Conservation (phyloP, 148 eudicot species). For the Vaccinium darrowii region DNA sequence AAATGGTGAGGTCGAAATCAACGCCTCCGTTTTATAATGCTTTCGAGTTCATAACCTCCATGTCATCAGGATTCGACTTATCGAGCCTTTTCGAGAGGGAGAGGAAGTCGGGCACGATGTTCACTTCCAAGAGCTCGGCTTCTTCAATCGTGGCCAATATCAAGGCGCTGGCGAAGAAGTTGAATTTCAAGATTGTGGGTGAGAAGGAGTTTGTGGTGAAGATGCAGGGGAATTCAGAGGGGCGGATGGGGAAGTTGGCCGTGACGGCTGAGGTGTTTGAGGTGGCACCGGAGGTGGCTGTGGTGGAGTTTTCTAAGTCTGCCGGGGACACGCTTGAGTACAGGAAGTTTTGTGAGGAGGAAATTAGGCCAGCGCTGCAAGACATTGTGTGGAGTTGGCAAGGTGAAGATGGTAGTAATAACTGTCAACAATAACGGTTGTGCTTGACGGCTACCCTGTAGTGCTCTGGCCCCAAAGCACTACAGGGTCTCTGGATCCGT, state of each 20-base stretch:
- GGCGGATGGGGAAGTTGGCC: conserved; percentile 62
- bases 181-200: conserved; percentile 39
- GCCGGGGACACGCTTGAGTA: conserved; percentile 90
- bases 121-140: conserved; percentile 63
- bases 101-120: conserved; percentile 44
- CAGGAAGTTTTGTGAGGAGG: conserved; percentile 70
- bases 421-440: background rate
- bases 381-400: conserved; percentile 97
- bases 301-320: conserved; percentile 78
- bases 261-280: conserved; percentile 78
- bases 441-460: background rate
- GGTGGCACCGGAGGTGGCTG: conserved; percentile 83
- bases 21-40: conserved; percentile 73
- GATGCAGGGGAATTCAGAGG: conserved; percentile 57
- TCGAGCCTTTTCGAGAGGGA: conserved; percentile 59
- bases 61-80: conserved; percentile 87
- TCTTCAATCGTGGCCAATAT: conserved; percentile 42
- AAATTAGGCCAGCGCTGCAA: conserved; percentile 65
- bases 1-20: conserved; percentile 29
- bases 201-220: conserved; percentile 52
- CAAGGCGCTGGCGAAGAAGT: conserved; percentile 32
- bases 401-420: conserved; percentile 38
- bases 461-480: no score
- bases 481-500: no score
- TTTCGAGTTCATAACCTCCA: conserved; percentile 79